Conservation (phyloP, 495 filamentous ascomycete genomes). For the Aspergillus conjunctus region DNA sequence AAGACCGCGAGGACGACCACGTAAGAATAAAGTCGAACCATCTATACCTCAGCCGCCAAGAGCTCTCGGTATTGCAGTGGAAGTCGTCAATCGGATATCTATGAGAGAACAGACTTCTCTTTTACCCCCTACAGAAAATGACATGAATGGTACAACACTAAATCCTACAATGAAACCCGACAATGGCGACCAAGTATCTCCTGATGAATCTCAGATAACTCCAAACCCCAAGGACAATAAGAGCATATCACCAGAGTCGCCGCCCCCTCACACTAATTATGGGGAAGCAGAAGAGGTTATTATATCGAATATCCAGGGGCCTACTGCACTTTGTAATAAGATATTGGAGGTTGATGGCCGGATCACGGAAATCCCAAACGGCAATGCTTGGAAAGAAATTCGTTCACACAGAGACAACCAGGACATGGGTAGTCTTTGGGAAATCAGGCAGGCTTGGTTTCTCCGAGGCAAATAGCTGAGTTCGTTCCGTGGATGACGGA, state of each 20-base stretch:
- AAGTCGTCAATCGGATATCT: slow-evolving; percentile 1
- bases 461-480: slow-evolving; percentile 22
- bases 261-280: not conserved
- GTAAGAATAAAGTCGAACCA: not conserved
- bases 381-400: slow-evolving; percentile 56
- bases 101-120: not conserved
- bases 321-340: slow-evolving; percentile 33
- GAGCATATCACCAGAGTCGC: not conserved
- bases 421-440: slow-evolving; percentile 58
- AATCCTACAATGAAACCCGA: not conserved
- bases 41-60: not conserved
- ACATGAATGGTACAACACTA: not conserved
- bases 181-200: not conserved
- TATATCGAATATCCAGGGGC: slow-evolving; percentile 35
- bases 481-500: not conserved
- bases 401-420: slow-evolving; percentile 56
- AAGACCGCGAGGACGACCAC: slow-evolving; percentile 11
- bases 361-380: slow-evolving; percentile 28
- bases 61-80: not conserved
- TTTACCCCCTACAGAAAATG: not conserved
- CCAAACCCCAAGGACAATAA: slow-evolving; percentile 7
- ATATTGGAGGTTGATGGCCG: slow-evolving; percentile 51
- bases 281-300: slow-evolving; percentile 32
- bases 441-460: slow-evolving; percentile 53
- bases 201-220: not conserved